Conservation (phyloP, 495 filamentous ascomycete genomes). For the Evernia prunastri region DNA sequence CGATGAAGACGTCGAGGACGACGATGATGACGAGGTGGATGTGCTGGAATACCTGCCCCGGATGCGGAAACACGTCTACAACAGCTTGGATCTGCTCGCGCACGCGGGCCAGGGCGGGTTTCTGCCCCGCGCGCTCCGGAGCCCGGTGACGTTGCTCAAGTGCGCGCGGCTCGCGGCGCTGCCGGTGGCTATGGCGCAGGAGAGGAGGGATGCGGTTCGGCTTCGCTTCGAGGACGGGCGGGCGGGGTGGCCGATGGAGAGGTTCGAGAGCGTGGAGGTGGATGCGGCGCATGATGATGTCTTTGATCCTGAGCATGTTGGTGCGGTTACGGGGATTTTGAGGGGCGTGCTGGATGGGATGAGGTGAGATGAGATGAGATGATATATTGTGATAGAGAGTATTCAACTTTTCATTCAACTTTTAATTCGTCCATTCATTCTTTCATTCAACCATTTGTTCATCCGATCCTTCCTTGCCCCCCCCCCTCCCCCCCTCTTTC, state of each 20-base stretch:
- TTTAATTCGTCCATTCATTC: too few relatives aligned
- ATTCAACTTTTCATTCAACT: too few relatives aligned
- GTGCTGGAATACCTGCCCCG: conserved; percentile 22
- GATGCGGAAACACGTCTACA: conserved; percentile 27
- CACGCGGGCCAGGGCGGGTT: conserved; percentile 4
- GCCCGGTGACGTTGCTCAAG: conserved; percentile 22
- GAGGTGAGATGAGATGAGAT: background rate
- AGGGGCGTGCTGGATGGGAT: conserved; percentile 7
- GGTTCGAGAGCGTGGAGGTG: conserved; percentile 14
- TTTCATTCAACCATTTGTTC: conserved; percentile 14
- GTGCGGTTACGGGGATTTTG: conserved; percentile 15
- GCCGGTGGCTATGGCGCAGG: conserved; percentile 8
- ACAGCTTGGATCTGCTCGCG: conserved; percentile 23
- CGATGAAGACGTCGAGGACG: conserved; percentile 17
- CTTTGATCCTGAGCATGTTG: conserved; percentile 18
- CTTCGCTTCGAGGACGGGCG: conserved; percentile 18
- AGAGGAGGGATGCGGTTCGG: conserved; percentile 11
- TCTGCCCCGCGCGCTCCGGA: conserved; percentile 8
- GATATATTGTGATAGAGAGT: too few relatives aligned
- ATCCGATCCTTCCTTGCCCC: too few relatives aligned
- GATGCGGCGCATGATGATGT: conserved; percentile 20
- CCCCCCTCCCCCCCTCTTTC: too few relatives aligned
- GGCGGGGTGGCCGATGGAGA: conserved; percentile 18
- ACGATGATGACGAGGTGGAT: conserved; percentile 20
- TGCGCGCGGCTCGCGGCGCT: conserved; percentile 14